A percentile compares a stretch with the other conserved stretches of the same genome.
These are phyloP conservation scores for Stereocaulon alpinum DNA, from an alignment of 495 filamentous ascomycete genomes.

Conservation along the genomic window DNA sequence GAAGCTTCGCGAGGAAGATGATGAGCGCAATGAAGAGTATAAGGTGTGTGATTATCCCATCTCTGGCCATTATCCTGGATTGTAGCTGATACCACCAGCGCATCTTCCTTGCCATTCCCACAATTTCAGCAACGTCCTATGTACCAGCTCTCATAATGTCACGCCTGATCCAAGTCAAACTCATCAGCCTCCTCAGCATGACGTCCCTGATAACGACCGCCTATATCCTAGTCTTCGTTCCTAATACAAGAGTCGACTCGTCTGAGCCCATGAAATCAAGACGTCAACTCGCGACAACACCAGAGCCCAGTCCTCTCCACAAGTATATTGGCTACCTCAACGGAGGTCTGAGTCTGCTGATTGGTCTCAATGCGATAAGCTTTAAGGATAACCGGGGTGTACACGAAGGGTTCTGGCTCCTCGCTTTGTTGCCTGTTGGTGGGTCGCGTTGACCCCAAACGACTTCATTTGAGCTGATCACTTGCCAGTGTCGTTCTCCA, in stretches of 20 bases:
- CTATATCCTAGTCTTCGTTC: conserved; percentile 35
- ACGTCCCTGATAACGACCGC: conserved; percentile 50
- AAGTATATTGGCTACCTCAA: conserved; percentile 18
- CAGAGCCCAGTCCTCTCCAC: conserved; percentile 14
- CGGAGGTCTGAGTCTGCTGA: conserved; percentile 18
- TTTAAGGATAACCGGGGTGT: conserved; percentile 15
- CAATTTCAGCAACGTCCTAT: conserved; percentile 42
- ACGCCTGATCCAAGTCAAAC: conserved; percentile 20
- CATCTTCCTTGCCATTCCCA: conserved; percentile 48
- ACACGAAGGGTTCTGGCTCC: conserved; percentile 22
- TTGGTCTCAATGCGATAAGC: conserved; percentile 14
- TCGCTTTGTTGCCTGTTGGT: conserved; percentile 22
- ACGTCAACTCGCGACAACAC: not conserved
- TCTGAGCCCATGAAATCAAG: conserved; percentile 12
- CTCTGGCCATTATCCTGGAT: not conserved
- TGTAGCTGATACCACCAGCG: conserved; percentile 27
- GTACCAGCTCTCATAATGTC: conserved; percentile 38
- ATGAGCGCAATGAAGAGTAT: conserved; percentile 48
- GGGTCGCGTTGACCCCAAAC: conserved; percentile 25
- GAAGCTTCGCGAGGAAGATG: conserved; percentile 45
- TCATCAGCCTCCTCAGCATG: conserved; percentile 46
- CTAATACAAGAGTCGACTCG: conserved; percentile 20
- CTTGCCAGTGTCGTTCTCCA: conserved; percentile 30
- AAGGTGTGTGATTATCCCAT: conserved; percentile 28
- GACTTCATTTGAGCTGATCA: conserved; percentile 19